Percentiles rank a stretch among this genome's conserved stretches.
phyloP scores from a whole-genome alignment of 768 basidiomycete genomes.

The Naganishia kalamii region DNA sequence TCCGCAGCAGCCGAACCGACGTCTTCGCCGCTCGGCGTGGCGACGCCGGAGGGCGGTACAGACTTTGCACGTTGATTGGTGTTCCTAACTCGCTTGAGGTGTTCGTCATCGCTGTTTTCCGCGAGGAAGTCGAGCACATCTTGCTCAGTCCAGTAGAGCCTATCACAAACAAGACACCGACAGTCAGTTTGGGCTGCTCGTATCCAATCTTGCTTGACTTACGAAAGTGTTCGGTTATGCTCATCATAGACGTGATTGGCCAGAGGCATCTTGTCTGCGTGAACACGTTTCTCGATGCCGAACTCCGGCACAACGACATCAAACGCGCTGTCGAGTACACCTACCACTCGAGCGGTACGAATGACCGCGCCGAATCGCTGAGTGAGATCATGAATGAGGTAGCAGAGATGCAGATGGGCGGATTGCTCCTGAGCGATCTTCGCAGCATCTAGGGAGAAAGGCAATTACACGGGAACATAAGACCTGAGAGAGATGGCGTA shows the following conservation, averaged over 20 bases:
- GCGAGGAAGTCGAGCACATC: constrained; percentile 94
- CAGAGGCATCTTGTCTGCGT: constrained; percentile 98
- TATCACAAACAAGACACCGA: constrained; percentile 44
- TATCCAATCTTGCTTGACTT: constrained; percentile 10
- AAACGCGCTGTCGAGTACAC: constrained; percentile 94
- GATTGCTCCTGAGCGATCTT: constrained; percentile 92
- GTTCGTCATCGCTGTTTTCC: constrained; percentile 91
- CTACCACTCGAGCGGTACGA: constrained; percentile 88
- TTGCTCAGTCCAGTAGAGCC: constrained; percentile 86
- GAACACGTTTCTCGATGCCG: constrained; percentile 97
- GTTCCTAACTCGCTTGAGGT: constrained; percentile 74
- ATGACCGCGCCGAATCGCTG: constrained; percentile 91
- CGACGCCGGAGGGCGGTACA: constrained; percentile 66
- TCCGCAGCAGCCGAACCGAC: constrained; percentile 71
- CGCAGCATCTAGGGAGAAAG: constrained; percentile 60
- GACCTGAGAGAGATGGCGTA: constrained; percentile 17
- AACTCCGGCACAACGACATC: constrained; percentile 95
- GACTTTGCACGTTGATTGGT: constrained; percentile 60
- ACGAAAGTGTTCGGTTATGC: constrained; percentile 70
- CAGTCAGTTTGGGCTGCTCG: neutral
- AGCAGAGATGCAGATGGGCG: constrained; percentile 86
- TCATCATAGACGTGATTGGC: constrained; percentile 98
- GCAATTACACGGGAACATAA: neutral
- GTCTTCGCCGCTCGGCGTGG: constrained; percentile 77
- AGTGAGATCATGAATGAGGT: constrained; percentile 88